Percentiles rank a stretch among this genome's conserved stretches.
Conservation (phyloP, 192 early-diverging fungal genomes). For the Rhizophagus prolifer region DNA sequence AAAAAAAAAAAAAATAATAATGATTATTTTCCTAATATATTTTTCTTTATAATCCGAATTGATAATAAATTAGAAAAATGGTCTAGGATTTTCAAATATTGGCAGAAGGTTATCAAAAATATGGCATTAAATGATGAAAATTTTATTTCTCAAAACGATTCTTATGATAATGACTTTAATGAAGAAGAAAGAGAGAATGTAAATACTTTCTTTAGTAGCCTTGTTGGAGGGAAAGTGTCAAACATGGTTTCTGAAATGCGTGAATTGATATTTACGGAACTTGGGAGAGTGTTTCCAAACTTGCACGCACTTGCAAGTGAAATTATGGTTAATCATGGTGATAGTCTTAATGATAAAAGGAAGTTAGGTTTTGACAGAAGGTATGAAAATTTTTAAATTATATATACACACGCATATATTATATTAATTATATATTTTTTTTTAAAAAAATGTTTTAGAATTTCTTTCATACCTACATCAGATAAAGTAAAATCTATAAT, state of each 20-base stretch:
- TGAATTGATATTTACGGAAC: conserved; percentile 41
- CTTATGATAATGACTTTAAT: conserved; percentile 35
- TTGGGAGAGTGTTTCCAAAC: conserved; percentile 43
- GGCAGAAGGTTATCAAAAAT: background rate
- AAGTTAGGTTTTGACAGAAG: background rate
- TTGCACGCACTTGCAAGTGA: conserved; percentile 35
- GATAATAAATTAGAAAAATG: background rate
- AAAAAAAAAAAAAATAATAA: background rate
- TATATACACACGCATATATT: background rate
- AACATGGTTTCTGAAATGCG: conserved; percentile 41
- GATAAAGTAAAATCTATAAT: background rate
- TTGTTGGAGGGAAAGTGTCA: conserved; percentile 37
- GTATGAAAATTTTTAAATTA: background rate
- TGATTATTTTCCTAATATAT: background rate
- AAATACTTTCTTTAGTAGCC: conserved; percentile 22
- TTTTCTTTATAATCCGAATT: background rate
- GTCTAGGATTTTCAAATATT: background rate
- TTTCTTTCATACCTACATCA: conserved; percentile 1
- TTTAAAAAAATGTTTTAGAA: background rate
- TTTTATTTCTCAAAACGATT: conserved; percentile 16
- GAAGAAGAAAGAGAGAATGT: conserved; percentile 22
- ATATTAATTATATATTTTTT: background rate
- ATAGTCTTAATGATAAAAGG: conserved; percentile 35
- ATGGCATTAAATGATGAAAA: conserved; percentile 14
- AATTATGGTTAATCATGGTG: conserved; percentile 39